These are phyloP conservation scores for Rhododendron vialii DNA, from an alignment of 148 eudicot genomes.

Conservation along the genomic window DNA sequence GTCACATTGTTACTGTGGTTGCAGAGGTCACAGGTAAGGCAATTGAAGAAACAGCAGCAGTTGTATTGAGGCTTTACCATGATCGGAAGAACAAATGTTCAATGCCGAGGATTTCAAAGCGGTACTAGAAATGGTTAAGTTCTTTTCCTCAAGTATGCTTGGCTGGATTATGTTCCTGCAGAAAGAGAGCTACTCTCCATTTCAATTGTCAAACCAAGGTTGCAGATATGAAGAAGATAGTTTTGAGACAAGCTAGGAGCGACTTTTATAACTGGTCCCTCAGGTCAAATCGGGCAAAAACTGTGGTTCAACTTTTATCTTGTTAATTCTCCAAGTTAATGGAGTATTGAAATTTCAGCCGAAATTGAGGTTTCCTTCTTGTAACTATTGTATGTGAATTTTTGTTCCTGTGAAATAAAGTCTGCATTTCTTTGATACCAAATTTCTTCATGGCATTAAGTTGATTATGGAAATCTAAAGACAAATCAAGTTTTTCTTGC, in stretches of 20 bases:
- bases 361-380: background rate
- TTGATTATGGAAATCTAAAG: background rate
- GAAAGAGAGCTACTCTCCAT: background rate
- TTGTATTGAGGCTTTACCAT: conserved; percentile 69
- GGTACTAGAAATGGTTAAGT: conserved; percentile 43
- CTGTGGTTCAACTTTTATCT: background rate
- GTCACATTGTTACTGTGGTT: conserved; percentile 7
- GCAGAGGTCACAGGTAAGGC: conserved; percentile 85
- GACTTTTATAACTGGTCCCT: background rate
- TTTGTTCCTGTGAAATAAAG: background rate
- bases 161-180: background rate
- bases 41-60: conserved; percentile 92
- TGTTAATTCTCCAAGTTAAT: background rate
- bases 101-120: conserved; percentile 89
- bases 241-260: background rate
- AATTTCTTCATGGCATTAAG: background rate
- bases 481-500: background rate
- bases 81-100: conserved; percentile 69
- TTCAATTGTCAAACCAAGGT: background rate
- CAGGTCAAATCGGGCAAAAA: background rate
- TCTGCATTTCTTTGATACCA: background rate
- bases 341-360: background rate
- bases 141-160: conserved; percentile 3
- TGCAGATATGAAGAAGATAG: background rate
- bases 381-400: background rate